phyloP scores from a whole-genome alignment of 2,329 filamentous ascomycete species.

The Phyllosticta capitalensis region DNA sequence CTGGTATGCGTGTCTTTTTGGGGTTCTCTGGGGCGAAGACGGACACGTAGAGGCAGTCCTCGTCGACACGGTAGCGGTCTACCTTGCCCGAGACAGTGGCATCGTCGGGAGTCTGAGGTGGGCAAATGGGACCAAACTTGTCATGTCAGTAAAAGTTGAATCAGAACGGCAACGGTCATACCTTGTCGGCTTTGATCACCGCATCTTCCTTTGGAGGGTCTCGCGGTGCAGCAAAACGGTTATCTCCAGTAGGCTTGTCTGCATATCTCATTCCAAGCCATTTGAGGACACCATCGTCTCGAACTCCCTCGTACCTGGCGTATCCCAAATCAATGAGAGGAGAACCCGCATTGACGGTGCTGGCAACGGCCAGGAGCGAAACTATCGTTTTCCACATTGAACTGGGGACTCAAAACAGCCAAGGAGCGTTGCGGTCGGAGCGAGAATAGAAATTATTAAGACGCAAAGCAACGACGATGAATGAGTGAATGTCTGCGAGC shows the following conservation, averaged over 20 bases:
- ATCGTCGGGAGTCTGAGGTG: slow-evolving; percentile 19
- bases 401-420: not conserved
- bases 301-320: slow-evolving; percentile 52
- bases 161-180: not conserved
- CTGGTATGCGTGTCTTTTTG: slow-evolving; percentile 32
- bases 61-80: slow-evolving; percentile 19
- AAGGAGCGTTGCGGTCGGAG: not conserved
- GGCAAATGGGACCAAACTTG: slow-evolving; percentile 27
- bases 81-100: slow-evolving; percentile 11
- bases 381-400: not conserved
- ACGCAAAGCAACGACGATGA: not conserved
- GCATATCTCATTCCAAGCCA: slow-evolving; percentile 60
- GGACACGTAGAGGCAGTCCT: slow-evolving; percentile 42
- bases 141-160: not conserved
- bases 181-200: not conserved
- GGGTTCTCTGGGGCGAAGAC: slow-evolving; percentile 36
- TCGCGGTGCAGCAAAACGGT: slow-evolving; percentile 43
- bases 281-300: slow-evolving; percentile 51
- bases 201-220: slow-evolving; percentile 19
- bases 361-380: not conserved
- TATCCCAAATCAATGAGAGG: slow-evolving; percentile 54
- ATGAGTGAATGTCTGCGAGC: not conserved
- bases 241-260: slow-evolving; percentile 41
- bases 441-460: not conserved
- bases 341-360: slow-evolving; percentile 21